Evolutionary conservation across 169 alveolate species (phyloP).

Genomic region (Plasmodium gallinaceum): DNA sequence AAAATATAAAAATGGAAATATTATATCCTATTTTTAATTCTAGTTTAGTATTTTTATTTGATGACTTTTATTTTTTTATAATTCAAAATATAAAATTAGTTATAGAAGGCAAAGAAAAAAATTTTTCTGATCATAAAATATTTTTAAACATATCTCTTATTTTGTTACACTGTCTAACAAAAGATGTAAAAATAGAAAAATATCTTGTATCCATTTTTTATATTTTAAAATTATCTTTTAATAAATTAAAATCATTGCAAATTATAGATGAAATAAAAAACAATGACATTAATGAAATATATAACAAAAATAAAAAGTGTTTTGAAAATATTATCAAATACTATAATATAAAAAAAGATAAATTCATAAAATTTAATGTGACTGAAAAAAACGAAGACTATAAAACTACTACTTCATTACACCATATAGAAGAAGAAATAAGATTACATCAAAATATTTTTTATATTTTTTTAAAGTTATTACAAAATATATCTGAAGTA

Average conservation of each 20-base stretch:
- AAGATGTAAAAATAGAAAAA: conserved; percentile 73
- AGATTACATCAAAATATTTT: conserved; percentile 56
- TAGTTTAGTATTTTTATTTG: conserved; percentile 68
- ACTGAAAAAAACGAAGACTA: conserved; percentile 7
- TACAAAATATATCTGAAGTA: conserved; percentile 30
- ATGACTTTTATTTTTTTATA: conserved; percentile 70
- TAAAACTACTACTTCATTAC: conserved; percentile 7
- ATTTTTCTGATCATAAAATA: conserved; percentile 23
- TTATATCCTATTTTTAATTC: conserved; percentile 77
- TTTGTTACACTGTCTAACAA: conserved; percentile 37
- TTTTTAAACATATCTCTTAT: conserved; percentile 63
- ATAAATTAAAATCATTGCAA: conserved; percentile 38
- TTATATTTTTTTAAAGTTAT: conserved; percentile 53
- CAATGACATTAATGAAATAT: not conserved
- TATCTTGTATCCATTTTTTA: conserved; percentile 74
- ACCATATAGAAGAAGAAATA: conserved; percentile 42
- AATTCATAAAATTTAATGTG: conserved; percentile 18
- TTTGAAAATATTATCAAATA: conserved; percentile 49
- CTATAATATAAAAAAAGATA: conserved; percentile 48
- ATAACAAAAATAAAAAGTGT: conserved; percentile 28
- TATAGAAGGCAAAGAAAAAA: conserved; percentile 56
- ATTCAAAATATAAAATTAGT: conserved; percentile 74
- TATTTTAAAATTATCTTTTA: conserved; percentile 48
- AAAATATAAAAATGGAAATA: conserved; percentile 33
- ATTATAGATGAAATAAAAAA: conserved; percentile 16